Base-by-base conservation (phyloP, 768 basidiomycete species). In the Podaxis sp. region DNA sequence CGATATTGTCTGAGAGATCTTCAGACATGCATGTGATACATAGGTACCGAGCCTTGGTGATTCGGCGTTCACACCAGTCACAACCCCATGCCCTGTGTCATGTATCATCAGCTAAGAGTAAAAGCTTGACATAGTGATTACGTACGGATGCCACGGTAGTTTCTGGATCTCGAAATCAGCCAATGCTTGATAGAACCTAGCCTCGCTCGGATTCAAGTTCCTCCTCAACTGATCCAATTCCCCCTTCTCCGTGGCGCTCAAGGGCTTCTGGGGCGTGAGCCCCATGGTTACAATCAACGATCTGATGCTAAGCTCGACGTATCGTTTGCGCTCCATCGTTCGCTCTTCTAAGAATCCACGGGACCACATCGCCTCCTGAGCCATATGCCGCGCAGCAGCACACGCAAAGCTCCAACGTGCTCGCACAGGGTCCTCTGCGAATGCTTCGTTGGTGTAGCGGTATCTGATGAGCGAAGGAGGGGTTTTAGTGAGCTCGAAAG, bases 71-170 rank as follows among this genome's bases (percentile, higher is more conserved):
- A 52, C 74, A 75, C 52, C 64, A 69, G 56, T 74, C 74, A 48
- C 74, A 75, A 9, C 70, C 70, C 69, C 70, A 71, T 1, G 70
- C 57, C 1, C 72, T 71, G 36, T 9, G 7, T 36, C n/a, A 6
- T 44, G 14, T 14, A 27, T 51, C n/a, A 59, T 40, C 38, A 53
- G 37, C 13, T 37, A 18, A 0, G 3, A 21, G 11, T 5, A 13
- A 18, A 5, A 10, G 18, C 16, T 16, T 38, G 18, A 21, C 2
- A 9, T 11, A 1, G 11, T 10, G 18, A 9, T 46, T 64, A 60
- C 74, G 35, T 64, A 73, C 73, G 71, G 72, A 57, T 73, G 73
- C 70, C 70, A 73, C 35, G 72, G 72, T 13, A 73, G 63, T 53
- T 73, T 72, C 42, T 71, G 72, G 23, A 73, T 72, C 59, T 74